Percentiles rank a stretch among this genome's conserved stretches.
Conservation (phyloP, 2,329 filamentous ascomycete species). For the Alternaria postmessia region DNA sequence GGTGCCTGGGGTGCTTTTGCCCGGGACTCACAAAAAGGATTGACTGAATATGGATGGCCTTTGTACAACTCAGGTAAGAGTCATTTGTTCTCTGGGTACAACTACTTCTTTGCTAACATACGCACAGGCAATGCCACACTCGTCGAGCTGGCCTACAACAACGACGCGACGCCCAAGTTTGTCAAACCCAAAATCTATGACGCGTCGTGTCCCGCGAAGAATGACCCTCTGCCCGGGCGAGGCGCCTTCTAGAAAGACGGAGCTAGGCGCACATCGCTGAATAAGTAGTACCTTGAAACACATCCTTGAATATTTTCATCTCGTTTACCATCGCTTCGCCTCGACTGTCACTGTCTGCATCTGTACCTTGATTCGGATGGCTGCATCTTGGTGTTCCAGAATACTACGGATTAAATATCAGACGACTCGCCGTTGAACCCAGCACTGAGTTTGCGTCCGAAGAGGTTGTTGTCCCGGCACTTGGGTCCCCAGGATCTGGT, state of each 20-base stretch:
- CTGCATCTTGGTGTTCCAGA: not conserved
- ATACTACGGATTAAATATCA: not conserved
- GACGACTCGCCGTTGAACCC: slow-evolving; percentile 3
- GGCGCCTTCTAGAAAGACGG: slow-evolving; percentile 29
- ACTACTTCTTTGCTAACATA: not conserved
- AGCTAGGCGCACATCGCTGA: not conserved
- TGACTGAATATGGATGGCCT: slow-evolving; percentile 48
- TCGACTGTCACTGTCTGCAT: not conserved
- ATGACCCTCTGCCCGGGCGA: slow-evolving; percentile 35
- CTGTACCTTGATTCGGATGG: not conserved
- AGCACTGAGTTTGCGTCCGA: slow-evolving; percentile 1
- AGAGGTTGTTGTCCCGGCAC: not conserved
- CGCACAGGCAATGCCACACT: slow-evolving; percentile 27
- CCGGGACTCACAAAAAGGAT: slow-evolving; percentile 37
- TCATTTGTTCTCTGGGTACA: not conserved
- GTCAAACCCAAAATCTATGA: slow-evolving; percentile 32
- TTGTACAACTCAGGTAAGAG: slow-evolving; percentile 26
- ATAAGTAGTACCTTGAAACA: not conserved
- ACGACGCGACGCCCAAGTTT: slow-evolving; percentile 26
- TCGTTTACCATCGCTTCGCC: not conserved
- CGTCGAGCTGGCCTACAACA: slow-evolving; percentile 32
- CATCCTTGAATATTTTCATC: not conserved
- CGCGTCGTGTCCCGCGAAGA: slow-evolving; percentile 29
- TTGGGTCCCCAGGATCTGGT: slow-evolving; percentile 1
- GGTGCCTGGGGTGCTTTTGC: slow-evolving; percentile 48